phyloP scores from a whole-genome alignment of 768 basidiomycete genomes.

The Macrolepiota albuminosa region DNA sequence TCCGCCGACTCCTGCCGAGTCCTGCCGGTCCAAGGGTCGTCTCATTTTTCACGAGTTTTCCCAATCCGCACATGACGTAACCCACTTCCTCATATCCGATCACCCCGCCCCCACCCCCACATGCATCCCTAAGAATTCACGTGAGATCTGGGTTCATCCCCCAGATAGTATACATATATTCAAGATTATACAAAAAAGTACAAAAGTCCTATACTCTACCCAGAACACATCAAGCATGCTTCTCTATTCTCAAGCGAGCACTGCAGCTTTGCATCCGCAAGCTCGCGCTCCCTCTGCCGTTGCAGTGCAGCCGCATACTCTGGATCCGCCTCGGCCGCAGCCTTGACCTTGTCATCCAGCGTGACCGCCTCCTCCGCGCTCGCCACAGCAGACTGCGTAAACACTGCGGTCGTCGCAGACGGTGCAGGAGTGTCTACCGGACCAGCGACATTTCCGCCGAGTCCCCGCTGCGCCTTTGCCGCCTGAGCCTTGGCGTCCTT shows the following conservation, averaged over 20 bases:
- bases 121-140: too few species aligned
- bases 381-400: slow-evolving; percentile 19
- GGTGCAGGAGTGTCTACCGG: too few species aligned
- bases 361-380: slow-evolving; percentile 23
- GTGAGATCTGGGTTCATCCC: too few species aligned
- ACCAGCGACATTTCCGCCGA: slow-evolving; percentile 10
- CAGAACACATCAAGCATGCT: slow-evolving; percentile 90
- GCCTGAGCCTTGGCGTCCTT: slow-evolving; percentile 51
- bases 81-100: too few species aligned
- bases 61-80: too few species aligned
- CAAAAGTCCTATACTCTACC: slow-evolving; percentile 27
- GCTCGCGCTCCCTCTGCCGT: slow-evolving; percentile 65
- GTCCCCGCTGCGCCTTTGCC: slow-evolving; percentile 42
- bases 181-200: too few species aligned
- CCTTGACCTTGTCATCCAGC: slow-evolving; percentile 43
- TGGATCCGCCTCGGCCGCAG: slow-evolving; percentile 55
- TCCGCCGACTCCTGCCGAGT: too few species aligned
- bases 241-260: slow-evolving; percentile 95
- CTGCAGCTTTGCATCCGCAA: slow-evolving; percentile 74
- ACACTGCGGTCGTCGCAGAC: slow-evolving; percentile 10
- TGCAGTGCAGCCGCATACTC: slow-evolving; percentile 79
- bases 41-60: too few species aligned
- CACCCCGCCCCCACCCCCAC: too few species aligned
- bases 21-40: too few species aligned
- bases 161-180: too few species aligned